These are phyloP conservation scores for Claviceps pusilla DNA, from an alignment of 2,329 filamentous ascomycete species.

Conservation along the genomic window DNA sequence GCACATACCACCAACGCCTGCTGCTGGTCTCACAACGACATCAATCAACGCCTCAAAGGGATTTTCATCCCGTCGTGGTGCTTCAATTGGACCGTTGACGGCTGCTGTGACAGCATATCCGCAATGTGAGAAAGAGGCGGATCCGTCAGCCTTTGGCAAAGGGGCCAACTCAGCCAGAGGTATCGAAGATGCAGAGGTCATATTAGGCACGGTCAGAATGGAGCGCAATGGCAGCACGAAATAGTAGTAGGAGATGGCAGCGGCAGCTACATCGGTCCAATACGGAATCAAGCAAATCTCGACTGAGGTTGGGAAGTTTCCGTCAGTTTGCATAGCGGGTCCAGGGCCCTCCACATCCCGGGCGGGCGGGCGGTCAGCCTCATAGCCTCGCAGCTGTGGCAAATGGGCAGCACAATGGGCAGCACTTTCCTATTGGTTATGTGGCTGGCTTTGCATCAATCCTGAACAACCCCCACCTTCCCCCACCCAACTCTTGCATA, in stretches of 20 bases:
- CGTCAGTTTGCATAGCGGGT: background rate
- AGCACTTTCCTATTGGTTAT: background rate
- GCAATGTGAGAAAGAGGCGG: conserved; percentile 57
- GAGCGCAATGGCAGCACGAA: background rate
- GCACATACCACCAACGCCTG: conserved; percentile 60
- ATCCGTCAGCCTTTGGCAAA: conserved; percentile 62
- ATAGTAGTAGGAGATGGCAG: background rate
- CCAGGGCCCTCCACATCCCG: too few species aligned
- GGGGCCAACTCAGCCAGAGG: conserved; percentile 40
- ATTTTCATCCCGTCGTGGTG: conserved; percentile 73
- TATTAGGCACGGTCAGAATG: conserved; percentile 13
- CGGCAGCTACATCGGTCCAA: background rate
- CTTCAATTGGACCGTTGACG: conserved; percentile 88
- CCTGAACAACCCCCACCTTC: too few species aligned
- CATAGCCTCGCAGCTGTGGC: background rate
- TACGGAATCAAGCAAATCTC: background rate
- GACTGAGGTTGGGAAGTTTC: background rate
- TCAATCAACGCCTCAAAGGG: conserved; percentile 84
- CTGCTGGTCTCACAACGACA: conserved; percentile 73
- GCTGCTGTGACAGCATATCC: conserved; percentile 72
- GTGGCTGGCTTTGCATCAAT: background rate
- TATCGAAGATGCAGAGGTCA: conserved; percentile 30
- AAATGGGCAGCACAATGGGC: background rate
- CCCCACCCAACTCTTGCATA: background rate
- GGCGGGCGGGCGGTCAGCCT: background rate